Conservation (phyloP, 257 asterid genomes). For the Nicotiana noctiflora region DNA sequence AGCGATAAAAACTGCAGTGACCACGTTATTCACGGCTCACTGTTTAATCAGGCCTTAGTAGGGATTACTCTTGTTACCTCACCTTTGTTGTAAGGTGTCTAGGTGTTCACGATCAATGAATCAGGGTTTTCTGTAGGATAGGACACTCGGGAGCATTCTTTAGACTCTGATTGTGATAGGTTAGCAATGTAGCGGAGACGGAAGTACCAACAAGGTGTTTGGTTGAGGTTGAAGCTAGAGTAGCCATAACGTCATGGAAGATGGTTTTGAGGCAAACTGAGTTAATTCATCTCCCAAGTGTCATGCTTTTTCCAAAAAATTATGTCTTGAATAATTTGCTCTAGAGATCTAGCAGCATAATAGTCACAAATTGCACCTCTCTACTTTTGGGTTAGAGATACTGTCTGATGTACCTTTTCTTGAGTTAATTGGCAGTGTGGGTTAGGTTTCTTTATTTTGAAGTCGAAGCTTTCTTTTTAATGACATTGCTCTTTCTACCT, state of each 20-base stretch:
- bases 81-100: not conserved
- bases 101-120: not conserved
- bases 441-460: not conserved
- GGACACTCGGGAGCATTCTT: constrained; percentile 1
- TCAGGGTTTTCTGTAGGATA: not conserved
- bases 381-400: not conserved
- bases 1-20: not conserved
- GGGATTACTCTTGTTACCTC: not conserved
- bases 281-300: not conserved
- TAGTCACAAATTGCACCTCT: not conserved
- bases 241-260: not conserved
- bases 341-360: not conserved
- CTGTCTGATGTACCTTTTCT: not conserved
- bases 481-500: constrained; percentile 15
- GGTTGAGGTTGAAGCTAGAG: constrained; percentile 1
- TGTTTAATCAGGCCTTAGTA: not conserved
- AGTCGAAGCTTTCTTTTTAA: not conserved
- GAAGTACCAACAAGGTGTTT: constrained; percentile 3
- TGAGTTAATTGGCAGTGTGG: not conserved
- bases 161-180: constrained; percentile 5
- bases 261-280: constrained; percentile 8
- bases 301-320: not conserved
- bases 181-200: not conserved
- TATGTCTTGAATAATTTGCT: not conserved
- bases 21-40: not conserved